Evolutionary conservation across 345 rosid species (phyloP).

Genomic region (Lepidium sativum): DNA sequence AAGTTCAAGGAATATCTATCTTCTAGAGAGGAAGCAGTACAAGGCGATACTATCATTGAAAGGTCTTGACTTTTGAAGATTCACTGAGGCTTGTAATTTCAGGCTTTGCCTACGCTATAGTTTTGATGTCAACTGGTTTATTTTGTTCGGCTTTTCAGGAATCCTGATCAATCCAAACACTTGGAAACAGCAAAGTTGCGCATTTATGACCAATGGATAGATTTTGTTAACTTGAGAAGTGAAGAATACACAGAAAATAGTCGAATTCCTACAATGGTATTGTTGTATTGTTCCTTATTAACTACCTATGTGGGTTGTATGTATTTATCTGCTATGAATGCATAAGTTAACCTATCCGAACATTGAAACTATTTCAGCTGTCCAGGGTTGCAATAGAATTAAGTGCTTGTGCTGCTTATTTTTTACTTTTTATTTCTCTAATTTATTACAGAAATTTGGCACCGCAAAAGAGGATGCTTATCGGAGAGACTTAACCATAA

Average conservation of each 20-base stretch:
- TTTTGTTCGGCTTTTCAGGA: conserved; percentile 41
- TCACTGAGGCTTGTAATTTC: background rate
- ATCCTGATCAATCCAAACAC: conserved; percentile 95
- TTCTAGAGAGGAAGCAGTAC: conserved; percentile 51
- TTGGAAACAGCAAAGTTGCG: conserved; percentile 92
- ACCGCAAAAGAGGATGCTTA: conserved; percentile 91
- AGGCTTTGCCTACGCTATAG: background rate
- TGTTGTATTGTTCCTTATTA: background rate
- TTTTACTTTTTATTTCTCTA: background rate
- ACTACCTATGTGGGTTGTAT: background rate
- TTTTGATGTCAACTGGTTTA: background rate
- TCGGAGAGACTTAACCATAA: conserved; percentile 88
- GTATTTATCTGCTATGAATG: background rate
- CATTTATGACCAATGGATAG: conserved; percentile 79
- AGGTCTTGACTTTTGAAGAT: conserved; percentile 31
- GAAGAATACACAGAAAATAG: conserved; percentile 83
- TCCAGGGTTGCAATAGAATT: background rate
- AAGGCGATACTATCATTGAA: conserved; percentile 64
- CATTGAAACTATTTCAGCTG: background rate
- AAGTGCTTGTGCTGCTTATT: conserved; percentile 1
- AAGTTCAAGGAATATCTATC: conserved; percentile 63
- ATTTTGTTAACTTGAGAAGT: conserved; percentile 86
- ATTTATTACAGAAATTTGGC: conserved; percentile 64
- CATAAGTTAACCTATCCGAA: background rate
- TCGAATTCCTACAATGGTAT: conserved; percentile 82